Evolutionary conservation across 2,329 filamentous ascomycete genomes (phyloP), one percentile per base, ranked within the genome.

Genomic region (Domatiomyces catenatus): DNA sequence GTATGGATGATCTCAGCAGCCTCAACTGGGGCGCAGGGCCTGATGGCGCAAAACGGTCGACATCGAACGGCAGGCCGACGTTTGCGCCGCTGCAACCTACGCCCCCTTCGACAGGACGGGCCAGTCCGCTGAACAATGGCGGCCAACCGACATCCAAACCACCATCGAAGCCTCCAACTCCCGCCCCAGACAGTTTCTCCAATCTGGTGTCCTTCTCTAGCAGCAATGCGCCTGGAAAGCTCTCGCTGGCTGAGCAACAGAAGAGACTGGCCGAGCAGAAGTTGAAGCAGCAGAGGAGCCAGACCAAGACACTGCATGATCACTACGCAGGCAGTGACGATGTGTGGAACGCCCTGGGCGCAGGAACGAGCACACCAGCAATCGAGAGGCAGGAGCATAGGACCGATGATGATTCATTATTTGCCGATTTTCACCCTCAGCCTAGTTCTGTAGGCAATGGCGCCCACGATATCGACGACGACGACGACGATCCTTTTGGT

Each of bases 221-320:
- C 17, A 60, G 64, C 2, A 59, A 65, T 12, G 60, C 64, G 43
- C 52, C 69, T 49, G 77, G 75, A 26, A 83, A 80, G 65, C 71
- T 95, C 15, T 79, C 79, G 1, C 69, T 84, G 7, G 69, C 77
- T 50, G 79, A 83, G 60, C 75, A 79, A 48, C 80, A 84, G 64
- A 75, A 71, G 60, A 83, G 79, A 54, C 68, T 94, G 57, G 78
- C 84, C 57, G 86, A 94, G 66, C 82, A 87, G 66, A 86, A 79
- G 67, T 72, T 75, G 32, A 78, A 72, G 63, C 85, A 90, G 64
- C 84, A 88, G 54, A 83, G 82, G 52, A 83, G 89, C 63, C 77
- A 79, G 62, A 77, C 75, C 60, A 82, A 75, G 60, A 78, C 81
- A 63, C 77, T 81, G 60, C 86, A 92, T 57, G 75, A 78, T 26